phyloP scores from a whole-genome alignment of 306 rosid species.

The Trifolium repens region DNA sequence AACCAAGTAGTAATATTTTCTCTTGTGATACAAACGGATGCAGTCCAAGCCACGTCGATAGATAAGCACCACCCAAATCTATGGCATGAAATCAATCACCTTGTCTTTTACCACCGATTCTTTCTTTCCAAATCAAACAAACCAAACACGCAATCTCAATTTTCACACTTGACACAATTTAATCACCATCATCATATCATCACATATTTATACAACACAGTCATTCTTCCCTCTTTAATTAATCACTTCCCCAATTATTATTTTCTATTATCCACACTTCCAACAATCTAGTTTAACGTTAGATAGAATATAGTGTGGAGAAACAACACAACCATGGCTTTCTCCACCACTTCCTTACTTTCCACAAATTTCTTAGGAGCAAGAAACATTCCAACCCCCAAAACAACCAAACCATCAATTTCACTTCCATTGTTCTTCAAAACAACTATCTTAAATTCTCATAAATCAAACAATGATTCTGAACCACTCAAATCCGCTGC shows the following conservation, averaged over 20 bases:
- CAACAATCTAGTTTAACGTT: background rate
- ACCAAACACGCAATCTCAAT: background rate
- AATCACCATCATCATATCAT: background rate
- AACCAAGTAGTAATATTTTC: too few relatives aligned
- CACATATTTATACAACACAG: background rate
- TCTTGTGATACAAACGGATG: conserved; percentile 20
- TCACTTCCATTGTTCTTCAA: conserved; percentile 46
- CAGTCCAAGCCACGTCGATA: conserved; percentile 49
- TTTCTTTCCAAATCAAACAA: background rate
- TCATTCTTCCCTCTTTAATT: background rate
- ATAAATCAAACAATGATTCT: conserved; percentile 39
- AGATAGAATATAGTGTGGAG: background rate
- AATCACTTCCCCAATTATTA: background rate
- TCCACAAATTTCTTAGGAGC: conserved; percentile 73
- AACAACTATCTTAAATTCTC: conserved; percentile 43
- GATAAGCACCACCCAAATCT: conserved; percentile 39
- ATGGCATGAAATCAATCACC: conserved; percentile 50
- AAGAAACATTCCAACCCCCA: conserved; percentile 67
- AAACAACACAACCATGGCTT: conserved; percentile 57
- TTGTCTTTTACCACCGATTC: background rate
- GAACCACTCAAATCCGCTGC: conserved; percentile 55
- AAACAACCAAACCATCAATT: conserved; percentile 54
- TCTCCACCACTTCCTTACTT: conserved; percentile 61
- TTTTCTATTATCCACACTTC: background rate
- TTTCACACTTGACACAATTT: conserved; percentile 1